Conservation (phyloP, 148 eudicot species). For the Polygonum aviculare region DNA sequence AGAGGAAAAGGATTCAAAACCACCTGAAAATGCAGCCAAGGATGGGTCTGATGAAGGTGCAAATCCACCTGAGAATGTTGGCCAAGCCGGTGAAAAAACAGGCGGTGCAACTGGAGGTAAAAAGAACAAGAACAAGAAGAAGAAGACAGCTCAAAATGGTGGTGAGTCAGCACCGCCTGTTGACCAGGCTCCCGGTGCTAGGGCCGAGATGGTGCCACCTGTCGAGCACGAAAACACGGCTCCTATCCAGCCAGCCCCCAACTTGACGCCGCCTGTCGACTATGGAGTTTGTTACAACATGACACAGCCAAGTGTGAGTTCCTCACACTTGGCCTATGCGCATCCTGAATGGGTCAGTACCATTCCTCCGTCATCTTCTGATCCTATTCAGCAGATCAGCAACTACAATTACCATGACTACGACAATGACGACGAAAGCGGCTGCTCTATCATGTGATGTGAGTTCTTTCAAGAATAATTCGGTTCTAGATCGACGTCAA, state of each 20-base stretch:
- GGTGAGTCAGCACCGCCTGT: background rate
- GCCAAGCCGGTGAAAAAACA: background rate
- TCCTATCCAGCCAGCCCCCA: background rate
- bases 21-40: background rate
- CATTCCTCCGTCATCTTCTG: background rate
- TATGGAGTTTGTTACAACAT: background rate
- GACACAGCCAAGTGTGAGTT: background rate
- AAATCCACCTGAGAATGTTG: conserved; percentile 9
- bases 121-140: conserved; percentile 29
- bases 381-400: background rate
- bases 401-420: background rate
- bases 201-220: background rate
- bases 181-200: background rate
- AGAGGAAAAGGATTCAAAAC: background rate
- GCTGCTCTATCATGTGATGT: conserved; percentile 2
- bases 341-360: background rate
- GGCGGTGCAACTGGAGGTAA: conserved; percentile 2
- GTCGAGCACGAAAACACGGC: background rate
- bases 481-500: background rate
- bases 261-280: background rate
- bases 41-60: conserved; percentile 6
- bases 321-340: background rate
- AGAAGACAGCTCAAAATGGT: background rate
- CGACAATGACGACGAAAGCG: background rate
- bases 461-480: background rate